Conservation (phyloP, 192 early-diverging fungal species). For the Kickxella alabastrina region DNA sequence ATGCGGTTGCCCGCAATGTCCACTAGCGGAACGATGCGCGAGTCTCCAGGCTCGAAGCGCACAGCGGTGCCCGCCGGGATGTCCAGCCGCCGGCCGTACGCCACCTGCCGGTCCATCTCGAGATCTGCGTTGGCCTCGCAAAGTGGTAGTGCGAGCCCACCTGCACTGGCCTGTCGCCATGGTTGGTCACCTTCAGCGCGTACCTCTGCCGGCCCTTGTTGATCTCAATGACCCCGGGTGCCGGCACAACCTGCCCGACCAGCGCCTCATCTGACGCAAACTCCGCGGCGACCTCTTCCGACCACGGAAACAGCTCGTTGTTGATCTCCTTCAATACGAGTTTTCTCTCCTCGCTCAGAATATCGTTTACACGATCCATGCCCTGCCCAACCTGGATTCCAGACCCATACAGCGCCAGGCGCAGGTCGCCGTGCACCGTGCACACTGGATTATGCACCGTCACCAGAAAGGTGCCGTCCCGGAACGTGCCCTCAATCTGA, state of each 20-base stretch:
- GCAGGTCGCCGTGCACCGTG: constrained; percentile 74
- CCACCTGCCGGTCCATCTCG: constrained; percentile 74
- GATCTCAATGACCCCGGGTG: constrained; percentile 65
- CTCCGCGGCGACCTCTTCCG: constrained; percentile 18
- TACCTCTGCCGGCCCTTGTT: constrained; percentile 72
- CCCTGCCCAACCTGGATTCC: constrained; percentile 75
- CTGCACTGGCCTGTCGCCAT: constrained; percentile 92
- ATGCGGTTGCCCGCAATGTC: constrained; percentile 76
- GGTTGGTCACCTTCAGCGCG: constrained; percentile 78
- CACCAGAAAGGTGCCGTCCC: constrained; percentile 89
- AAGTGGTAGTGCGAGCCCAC: constrained; percentile 97
- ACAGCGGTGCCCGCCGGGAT: constrained; percentile 93
- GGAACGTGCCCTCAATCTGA: constrained; percentile 90
- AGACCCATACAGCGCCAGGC: constrained; percentile 81
- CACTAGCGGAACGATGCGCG: constrained; percentile 75
- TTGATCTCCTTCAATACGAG: constrained; percentile 11
- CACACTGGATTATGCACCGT: constrained; percentile 91
- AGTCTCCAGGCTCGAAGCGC: constrained; percentile 95
- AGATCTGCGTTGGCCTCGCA: constrained; percentile 85
- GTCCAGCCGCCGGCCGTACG: constrained; percentile 86
- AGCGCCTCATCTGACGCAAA: constrained; percentile 41
- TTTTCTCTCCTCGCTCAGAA: constrained; percentile 10
- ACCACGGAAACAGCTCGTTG: constrained; percentile 52
- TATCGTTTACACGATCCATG: constrained; percentile 1
- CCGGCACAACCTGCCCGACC: constrained; percentile 67